Evolutionary conservation across 257 asterid species (phyloP).

Genomic region (Capsicum rhomboideum): DNA sequence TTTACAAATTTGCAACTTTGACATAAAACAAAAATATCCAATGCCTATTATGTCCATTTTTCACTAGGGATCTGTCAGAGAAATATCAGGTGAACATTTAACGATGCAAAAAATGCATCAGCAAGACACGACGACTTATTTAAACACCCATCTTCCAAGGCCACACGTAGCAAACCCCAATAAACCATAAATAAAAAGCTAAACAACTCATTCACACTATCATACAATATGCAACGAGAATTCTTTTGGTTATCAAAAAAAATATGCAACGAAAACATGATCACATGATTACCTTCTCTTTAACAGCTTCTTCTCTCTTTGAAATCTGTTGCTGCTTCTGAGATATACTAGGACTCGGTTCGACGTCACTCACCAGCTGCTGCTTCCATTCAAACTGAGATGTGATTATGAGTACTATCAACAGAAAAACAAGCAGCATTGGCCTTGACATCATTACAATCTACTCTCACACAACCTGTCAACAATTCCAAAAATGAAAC

Average conservation of each 20-base stretch:
- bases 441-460: constrained; percentile 62
- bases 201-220: background rate
- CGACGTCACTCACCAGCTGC: constrained; percentile 51
- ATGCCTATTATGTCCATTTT: background rate
- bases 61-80: background rate
- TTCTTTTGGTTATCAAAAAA: no score
- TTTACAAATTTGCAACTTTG: background rate
- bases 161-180: background rate
- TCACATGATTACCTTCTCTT: constrained; percentile 53
- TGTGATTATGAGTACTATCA: constrained; percentile 59
- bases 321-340: constrained; percentile 57
- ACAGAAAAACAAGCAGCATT: constrained; percentile 62
- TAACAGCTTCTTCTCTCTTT: constrained; percentile 61
- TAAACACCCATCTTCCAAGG: background rate
- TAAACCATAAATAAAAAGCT: background rate
- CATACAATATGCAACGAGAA: background rate
- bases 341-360: constrained; percentile 44
- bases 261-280: background rate
- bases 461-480: constrained; percentile 36
- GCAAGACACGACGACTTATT: background rate
- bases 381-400: constrained; percentile 92
- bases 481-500: background rate
- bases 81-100: background rate
- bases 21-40: background rate
- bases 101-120: background rate